Percentiles rank a stretch among this genome's conserved stretches.
These are phyloP conservation scores for Saccharomyces hybrid DNA, from an alignment of 1,139 yeast species.

Conservation along the genomic window DNA sequence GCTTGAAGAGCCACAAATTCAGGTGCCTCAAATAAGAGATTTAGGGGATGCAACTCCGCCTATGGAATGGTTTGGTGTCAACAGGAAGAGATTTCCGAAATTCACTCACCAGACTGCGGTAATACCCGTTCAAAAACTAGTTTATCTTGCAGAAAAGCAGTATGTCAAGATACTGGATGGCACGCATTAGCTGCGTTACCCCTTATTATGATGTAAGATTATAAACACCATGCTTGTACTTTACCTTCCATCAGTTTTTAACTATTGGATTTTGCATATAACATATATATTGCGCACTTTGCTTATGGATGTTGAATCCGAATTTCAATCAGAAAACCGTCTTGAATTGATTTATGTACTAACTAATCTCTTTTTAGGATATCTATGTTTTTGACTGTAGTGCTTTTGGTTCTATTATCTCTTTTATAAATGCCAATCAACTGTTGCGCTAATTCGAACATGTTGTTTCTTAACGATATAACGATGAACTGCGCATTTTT, in stretches of 20 bases:
- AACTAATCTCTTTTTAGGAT: constrained; percentile 17
- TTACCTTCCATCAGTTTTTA: background rate
- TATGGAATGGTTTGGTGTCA: constrained; percentile 93
- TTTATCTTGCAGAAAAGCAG: constrained; percentile 48
- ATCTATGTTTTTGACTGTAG: constrained; percentile 64
- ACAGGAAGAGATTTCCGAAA: constrained; percentile 76
- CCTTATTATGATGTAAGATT: background rate
- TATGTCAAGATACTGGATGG: constrained; percentile 35
- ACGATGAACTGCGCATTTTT: constrained; percentile 96
- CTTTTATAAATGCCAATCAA: constrained; percentile 94
- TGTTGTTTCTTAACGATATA: constrained; percentile 87
- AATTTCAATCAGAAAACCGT: background rate
- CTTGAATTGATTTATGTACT: background rate
- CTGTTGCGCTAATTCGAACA: constrained; percentile 94
- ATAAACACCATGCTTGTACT: background rate
- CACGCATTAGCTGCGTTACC: constrained; percentile 12
- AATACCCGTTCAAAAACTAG: constrained; percentile 63
- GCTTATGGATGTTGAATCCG: background rate
- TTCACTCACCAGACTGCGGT: constrained; percentile 76
- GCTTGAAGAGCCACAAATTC: constrained; percentile 68
- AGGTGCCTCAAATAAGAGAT: constrained; percentile 82
- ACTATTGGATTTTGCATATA: background rate
- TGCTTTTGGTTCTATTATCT: constrained; percentile 81
- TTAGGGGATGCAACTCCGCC: constrained; percentile 97
- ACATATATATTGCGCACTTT: background rate